Base-by-base conservation (phyloP, 306 rosid species). In the Quercus variabilis region DNA sequence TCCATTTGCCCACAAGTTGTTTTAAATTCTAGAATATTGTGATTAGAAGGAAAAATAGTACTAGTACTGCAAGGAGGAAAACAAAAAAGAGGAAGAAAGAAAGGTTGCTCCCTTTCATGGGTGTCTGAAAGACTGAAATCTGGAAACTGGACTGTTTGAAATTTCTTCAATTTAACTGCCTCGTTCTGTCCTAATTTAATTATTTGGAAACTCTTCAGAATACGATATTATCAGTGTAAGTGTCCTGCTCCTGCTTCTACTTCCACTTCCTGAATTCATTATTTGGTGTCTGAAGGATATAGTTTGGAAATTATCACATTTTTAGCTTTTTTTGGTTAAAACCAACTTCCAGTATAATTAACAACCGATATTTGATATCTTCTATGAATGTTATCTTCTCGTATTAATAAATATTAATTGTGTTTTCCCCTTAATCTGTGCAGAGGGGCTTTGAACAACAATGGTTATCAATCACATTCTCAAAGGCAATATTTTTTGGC, bases 381-480 rank as follows among this genome's bases (percentile, higher is more conserved):
- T 56, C 81, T 60, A 67, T 75, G 25, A 35, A 19, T 7, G 38
- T 56, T 75, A 76, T 49, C 71, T 13, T 55, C 51, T 77, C 74
- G 23, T 78, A 81, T 64, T 73, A 52, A 76, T 78, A 72, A 74
- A 70, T 85, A 71, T 83, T 59, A 83, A 74, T 74, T 63, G 33
- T 55, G 7, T 35, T 55, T 64, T 60, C 11, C 11, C 65, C 46
- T 5, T 68, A 64, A 73, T 82, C 38, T 76, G 49, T 85, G 74
- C 93, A 96, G 99, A 93, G 98, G 85, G 91, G 94, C 74, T 96
- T 93, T 83, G 98, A 96, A 41, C 97, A 90, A 86, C 97, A 96
- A 81, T 96, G 99, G 99, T 80, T 93, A 69, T 93, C 99, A 5
- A 76, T 91, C 55, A 90, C 96, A 85, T 96, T 96, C 82, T 89